These are phyloP conservation scores for Phylloboletellus chloephorus DNA, from an alignment of 1,284 basidiomycete genomes.

Conservation along the genomic window DNA sequence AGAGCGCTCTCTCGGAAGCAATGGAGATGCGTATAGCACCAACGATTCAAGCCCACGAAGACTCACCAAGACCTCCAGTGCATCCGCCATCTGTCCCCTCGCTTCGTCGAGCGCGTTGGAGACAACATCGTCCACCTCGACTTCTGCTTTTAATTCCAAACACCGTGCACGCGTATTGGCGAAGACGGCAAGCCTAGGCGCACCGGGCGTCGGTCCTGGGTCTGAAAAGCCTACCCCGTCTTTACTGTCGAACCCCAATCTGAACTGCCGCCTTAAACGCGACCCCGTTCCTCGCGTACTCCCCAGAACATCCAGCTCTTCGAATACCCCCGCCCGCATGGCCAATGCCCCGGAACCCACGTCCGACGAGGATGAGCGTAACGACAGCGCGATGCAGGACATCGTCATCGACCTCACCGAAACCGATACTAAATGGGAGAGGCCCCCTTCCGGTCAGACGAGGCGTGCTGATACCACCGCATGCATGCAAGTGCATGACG, in stretches of 20 bases:
- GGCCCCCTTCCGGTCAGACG: constrained; percentile 1
- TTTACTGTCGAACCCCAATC: constrained; percentile 15
- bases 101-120: constrained; percentile 1
- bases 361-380: constrained; percentile 2
- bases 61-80: constrained; percentile 22
- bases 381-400: constrained; percentile 16
- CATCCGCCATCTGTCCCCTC: constrained; percentile 13
- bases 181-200: constrained; percentile 13
- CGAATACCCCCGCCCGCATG: constrained; percentile 1
- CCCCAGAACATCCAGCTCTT: not conserved
- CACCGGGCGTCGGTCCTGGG: not conserved
- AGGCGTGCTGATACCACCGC: constrained; percentile 11
- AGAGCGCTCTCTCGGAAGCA: constrained; percentile 3
- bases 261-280: constrained; percentile 14
- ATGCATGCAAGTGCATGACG: constrained; percentile 14
- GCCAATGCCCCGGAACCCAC: not conserved
- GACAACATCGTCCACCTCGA: not conserved
- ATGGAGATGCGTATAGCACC: not conserved
- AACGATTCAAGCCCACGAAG: not conserved
- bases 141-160: not conserved
- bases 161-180: constrained; percentile 11
- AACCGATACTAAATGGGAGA: constrained; percentile 20
- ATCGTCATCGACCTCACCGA: constrained; percentile 19
- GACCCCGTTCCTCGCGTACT: constrained; percentile 2
- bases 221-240: constrained; percentile 14